Base-by-base conservation (phyloP, 2,329 filamentous ascomycete species). In the Aschersonia sp. region DNA sequence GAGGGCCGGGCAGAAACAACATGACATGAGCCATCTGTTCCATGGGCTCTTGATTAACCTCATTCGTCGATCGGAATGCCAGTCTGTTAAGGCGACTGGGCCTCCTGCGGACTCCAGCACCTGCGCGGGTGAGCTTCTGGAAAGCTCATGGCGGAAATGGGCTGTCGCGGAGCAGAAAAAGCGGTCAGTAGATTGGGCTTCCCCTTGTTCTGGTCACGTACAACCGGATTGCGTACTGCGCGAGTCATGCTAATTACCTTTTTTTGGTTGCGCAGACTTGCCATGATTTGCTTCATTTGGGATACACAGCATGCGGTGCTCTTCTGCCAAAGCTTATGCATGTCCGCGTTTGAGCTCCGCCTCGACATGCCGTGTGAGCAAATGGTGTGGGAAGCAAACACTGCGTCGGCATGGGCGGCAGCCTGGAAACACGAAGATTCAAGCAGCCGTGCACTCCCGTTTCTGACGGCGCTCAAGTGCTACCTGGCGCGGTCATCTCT, bases 311-410 rank as follows among this genome's bases (percentile, higher is more conserved):
- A 81, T 50, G 77, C 77, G 0, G 75, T 81, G 0, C 64, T 81
- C 0, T 81, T 81, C 57, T 80, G 75, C n/a, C 77, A 81, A 55
- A 79, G 74, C 5, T 66, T 82, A 0, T 81, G 77, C 59, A 81
- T 81, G 77, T 81, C 76, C 1, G 74, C 77, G 0, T 81, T 81
- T 45, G 77, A 81, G 53, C 66, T 83, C 1, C 69, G 75, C 1
- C 68, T 76, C 0, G 66, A 69, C 2, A 58, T 81, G 2, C 78
- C 77, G 0, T 80, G 74, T 53, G 66, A 70, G 41, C 67, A 76
- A 45, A 57, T 64, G 0, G 54, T 73, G 0, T 83, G 78, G 77
- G 77, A 81, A 56, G 76, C 78, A 2, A 58, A 66, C 1, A 70
- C 73, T 0, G 69, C 75, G 0, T 63, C 67, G 6, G 66, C 70